Evolutionary conservation across 768 basidiomycete species (phyloP).

Genomic region (Dioszegia crocea): DNA sequence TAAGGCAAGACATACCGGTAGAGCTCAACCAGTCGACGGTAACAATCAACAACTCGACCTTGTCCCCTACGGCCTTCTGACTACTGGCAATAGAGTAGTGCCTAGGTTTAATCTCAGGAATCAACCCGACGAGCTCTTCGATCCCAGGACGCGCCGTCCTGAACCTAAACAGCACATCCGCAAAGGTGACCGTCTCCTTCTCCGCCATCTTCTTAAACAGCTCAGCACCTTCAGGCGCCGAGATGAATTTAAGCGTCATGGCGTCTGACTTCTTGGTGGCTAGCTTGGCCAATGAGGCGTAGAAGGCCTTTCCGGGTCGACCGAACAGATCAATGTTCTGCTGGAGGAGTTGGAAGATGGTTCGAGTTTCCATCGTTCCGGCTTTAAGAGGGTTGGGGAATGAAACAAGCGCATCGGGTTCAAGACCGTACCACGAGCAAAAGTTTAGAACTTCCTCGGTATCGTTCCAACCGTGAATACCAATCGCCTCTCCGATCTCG

Average conservation of each 20-base stretch:
- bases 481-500: constrained; percentile 92
- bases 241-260: constrained; percentile 82
- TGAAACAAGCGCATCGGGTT: constrained; percentile 72
- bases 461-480: constrained; percentile 97
- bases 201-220: constrained; percentile 95
- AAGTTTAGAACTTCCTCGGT: constrained; percentile 79
- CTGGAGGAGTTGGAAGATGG: constrained; percentile 89
- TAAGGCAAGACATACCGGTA: constrained; percentile 58
- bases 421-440: constrained; percentile 84
- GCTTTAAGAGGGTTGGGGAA: constrained; percentile 61
- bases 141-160: constrained; percentile 74
- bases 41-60: constrained; percentile 90
- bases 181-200: constrained; percentile 90
- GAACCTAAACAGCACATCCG: constrained; percentile 74
- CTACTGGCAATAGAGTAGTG: constrained; percentile 98
- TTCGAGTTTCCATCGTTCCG: constrained; percentile 80
- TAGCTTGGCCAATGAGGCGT: constrained; percentile 73
- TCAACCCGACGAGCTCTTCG: constrained; percentile 76
- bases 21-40: constrained; percentile 92
- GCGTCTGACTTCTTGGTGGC: constrained; percentile 68
- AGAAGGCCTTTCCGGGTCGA: constrained; percentile 92
- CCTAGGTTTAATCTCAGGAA: constrained; percentile 93
- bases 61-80: constrained; percentile 89
- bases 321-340: constrained; percentile 97
- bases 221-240: constrained; percentile 79